Base-by-base conservation (phyloP, 768 basidiomycete species). In the Phaeotremella fagi region DNA sequence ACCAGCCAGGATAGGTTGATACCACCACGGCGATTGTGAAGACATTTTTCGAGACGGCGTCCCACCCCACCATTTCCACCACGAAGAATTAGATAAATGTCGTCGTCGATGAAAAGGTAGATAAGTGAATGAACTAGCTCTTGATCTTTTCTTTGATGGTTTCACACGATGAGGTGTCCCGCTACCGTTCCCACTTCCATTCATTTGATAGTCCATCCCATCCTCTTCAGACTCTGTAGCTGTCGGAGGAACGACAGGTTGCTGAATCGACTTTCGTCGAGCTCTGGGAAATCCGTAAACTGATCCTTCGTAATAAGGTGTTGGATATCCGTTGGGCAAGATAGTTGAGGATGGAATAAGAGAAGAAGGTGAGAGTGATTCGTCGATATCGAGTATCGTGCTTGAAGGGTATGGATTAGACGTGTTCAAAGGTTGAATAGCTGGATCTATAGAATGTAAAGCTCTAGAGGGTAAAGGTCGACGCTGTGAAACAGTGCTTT, bases 81-180 rank as follows among this genome's bases (percentile, higher is more conserved):
- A 59, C 9, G 49, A 18, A 6, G 54, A 45, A 38, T 48, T 57
- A 18, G 57, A 59, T n/a, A 41, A 29, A 29, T 59, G 50, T 22
- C 60, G 37, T 15, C 55, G 46, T 3, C 68, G 54, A 46, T 66
- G 68, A 31, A 63, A 58, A 11, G 64, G 64, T 24, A 66, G 49
- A 36, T 49, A 55, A 3, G 54, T 56, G 48, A 66, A 70, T 0
- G 64, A 66, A 25, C 55, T 50, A 5, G 49, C 52, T 16, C 62
- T 29, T 24, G 52, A 49, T 36, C 47, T 25, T 36, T 60, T 65
- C 45, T 59, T 59, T 22, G 50, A 46, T 15, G 50, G 43, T 25
- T 60, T 66, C 25, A 18, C 9, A 12, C 38, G 38, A 41, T 41
- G 38, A 22, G 38, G 38, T 14, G 38, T 18, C 12, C 38, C 38